Evolutionary conservation across 768 basidiomycete genomes (phyloP).

Genomic region (Auricularia sp.): DNA sequence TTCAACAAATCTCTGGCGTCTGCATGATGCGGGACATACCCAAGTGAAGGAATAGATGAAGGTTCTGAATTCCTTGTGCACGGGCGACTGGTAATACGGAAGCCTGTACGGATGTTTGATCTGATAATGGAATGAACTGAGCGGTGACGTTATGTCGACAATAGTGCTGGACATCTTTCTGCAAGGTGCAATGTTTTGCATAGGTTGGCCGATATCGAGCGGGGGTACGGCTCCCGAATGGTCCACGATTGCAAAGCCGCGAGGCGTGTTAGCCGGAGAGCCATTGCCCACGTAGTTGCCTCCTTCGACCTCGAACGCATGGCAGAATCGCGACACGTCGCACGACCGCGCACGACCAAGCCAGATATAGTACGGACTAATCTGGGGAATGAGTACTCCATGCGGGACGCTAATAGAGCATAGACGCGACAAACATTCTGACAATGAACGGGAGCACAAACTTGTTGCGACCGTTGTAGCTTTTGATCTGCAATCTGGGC

Average conservation of each 20-base stretch:
- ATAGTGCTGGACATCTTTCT: conserved; percentile 11
- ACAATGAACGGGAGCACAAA: conserved; percentile 60
- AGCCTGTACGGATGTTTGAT: conserved; percentile 51
- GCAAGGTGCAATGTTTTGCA: conserved; percentile 11
- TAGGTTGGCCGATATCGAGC: conserved; percentile 25
- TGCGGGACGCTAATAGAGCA: neutral
- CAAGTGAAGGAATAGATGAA: conserved; percentile 60
- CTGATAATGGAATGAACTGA: conserved; percentile 58
- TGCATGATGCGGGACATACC: conserved; percentile 22
- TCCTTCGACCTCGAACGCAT: conserved; percentile 53
- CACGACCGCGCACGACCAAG: conserved; percentile 56
- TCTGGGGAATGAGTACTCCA: neutral
- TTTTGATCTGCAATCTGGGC: conserved; percentile 36
- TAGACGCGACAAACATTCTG: conserved; percentile 38
- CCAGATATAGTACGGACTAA: conserved; percentile 65
- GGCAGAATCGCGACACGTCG: conserved; percentile 44
- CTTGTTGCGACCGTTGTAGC: conserved; percentile 62
- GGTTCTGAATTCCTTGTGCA: conserved; percentile 57
- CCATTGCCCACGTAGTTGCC: conserved; percentile 49
- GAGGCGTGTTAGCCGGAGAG: no score
- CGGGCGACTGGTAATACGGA: conserved; percentile 58
- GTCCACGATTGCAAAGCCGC: conserved; percentile 27
- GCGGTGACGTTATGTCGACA: conserved; percentile 43
- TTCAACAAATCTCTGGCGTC: conserved; percentile 18
- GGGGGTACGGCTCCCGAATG: conserved; percentile 26